Conservation (phyloP, 2,329 filamentous ascomycete genomes). For the Metarhizium anisopliae region DNA sequence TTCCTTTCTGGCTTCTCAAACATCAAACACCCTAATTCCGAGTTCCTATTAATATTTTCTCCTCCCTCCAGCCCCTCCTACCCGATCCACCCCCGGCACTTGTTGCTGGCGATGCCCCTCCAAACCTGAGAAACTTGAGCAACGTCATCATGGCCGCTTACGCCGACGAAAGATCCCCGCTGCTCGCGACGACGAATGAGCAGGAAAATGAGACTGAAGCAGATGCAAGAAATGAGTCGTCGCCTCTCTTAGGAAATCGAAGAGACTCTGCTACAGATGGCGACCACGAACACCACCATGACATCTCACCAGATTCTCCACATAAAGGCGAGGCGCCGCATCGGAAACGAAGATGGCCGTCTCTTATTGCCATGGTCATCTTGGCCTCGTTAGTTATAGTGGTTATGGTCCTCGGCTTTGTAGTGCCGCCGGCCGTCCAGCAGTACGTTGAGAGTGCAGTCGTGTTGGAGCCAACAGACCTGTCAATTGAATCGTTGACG, state of each 20-base stretch:
- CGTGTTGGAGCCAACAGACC: constrained; percentile 70
- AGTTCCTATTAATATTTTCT: neutral
- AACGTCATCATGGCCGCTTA: constrained; percentile 31
- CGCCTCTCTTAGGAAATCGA: constrained; percentile 37
- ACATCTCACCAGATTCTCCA: constrained; percentile 18
- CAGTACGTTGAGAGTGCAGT: constrained; percentile 79
- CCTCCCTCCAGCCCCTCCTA: neutral
- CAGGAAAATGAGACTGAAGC: constrained; percentile 12
- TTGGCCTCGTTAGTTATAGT: constrained; percentile 54
- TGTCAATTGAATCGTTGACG: constrained; percentile 83
- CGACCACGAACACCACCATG: constrained; percentile 12
- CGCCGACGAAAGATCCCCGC: constrained; percentile 30
- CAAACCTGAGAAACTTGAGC: neutral
- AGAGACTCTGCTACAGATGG: constrained; percentile 18
- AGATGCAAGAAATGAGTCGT: constrained; percentile 30
- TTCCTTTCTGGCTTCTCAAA: neutral
- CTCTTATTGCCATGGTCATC: constrained; percentile 60
- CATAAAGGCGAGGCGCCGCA: constrained; percentile 15
- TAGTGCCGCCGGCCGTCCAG: constrained; percentile 71
- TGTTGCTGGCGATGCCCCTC: neutral
- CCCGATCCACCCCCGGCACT: neutral
- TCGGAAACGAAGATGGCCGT: constrained; percentile 55
- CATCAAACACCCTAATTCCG: neutral
- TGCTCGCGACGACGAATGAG: constrained; percentile 28
- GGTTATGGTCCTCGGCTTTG: constrained; percentile 72